Percentiles rank a stretch among this genome's conserved stretches.
These are phyloP conservation scores for Pseudopediastrum boryanum DNA, from an alignment of 139 green algal species.

Conservation along the genomic window DNA sequence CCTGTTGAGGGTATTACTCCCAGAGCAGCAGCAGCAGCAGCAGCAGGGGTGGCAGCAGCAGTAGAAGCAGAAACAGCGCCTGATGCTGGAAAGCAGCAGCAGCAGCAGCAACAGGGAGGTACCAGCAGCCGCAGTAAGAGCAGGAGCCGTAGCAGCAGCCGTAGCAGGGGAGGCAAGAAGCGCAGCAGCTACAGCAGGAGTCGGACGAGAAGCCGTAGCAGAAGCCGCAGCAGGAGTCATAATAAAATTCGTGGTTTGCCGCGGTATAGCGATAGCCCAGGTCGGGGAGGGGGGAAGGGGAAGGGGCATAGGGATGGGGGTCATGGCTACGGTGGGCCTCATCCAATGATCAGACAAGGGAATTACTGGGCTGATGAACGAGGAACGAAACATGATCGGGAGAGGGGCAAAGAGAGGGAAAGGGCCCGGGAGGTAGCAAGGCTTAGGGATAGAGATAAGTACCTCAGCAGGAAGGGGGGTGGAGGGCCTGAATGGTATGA, in stretches of 20 bases:
- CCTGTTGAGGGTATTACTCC: neutral
- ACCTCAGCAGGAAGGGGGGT: too few relatives aligned
- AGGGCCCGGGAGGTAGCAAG: too few relatives aligned
- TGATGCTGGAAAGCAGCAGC: neutral
- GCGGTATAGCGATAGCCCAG: too few relatives aligned
- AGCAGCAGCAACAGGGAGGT: slow-evolving; percentile 8
- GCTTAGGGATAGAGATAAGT: too few relatives aligned
- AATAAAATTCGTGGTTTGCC: neutral
- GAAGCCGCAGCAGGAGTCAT: slow-evolving; percentile 1
- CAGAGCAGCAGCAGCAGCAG: too few relatives aligned
- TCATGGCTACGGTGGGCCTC: neutral
- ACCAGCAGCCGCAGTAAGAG: slow-evolving; percentile 1
- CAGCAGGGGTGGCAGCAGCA: neutral
- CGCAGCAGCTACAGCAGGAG: neutral
- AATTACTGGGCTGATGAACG: neutral
- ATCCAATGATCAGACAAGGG: neutral
- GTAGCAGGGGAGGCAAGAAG: neutral
- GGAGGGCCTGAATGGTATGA: too few relatives aligned
- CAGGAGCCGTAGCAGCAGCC: neutral
- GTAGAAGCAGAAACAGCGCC: neutral
- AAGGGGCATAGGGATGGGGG: neutral
- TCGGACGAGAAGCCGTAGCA: neutral
- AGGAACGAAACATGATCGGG: neutral
- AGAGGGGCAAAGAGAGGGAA: too few relatives aligned
- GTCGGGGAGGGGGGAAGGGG: neutral